A percentile compares a stretch with the other conserved stretches of the same genome.
Conservation (phyloP, 306 rosid species). For the Cucumis sativus region Cucumber_9930_V3 NC_026660.2:9383001-9383500, state of each 20-base stretch:
- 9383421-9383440: not conserved
- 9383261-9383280: constrained; percentile 9
- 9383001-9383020: constrained; percentile 9
- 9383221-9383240: constrained; percentile 74
- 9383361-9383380: not conserved
- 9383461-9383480: not conserved
- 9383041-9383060: not conserved
- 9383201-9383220: constrained; percentile 64
- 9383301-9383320: not conserved
- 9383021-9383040: constrained; percentile 11
- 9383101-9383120: constrained; percentile 59
- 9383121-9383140: constrained; percentile 85
- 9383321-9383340: not conserved
- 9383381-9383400: not conserved
- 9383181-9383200: constrained; percentile 64
- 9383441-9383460: not conserved
- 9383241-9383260: constrained; percentile 13
- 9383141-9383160: constrained; percentile 82
- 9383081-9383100: not conserved
- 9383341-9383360: not conserved
- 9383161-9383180: constrained; percentile 71
- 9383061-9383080: not conserved
- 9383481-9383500: not conserved
- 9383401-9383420: no score
- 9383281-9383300: not conserved